Evolutionary conservation across 2,329 filamentous ascomycete genomes (phyloP), one percentile per base, ranked within the genome.

Genomic region (Xylariaceae sp.): DNA sequence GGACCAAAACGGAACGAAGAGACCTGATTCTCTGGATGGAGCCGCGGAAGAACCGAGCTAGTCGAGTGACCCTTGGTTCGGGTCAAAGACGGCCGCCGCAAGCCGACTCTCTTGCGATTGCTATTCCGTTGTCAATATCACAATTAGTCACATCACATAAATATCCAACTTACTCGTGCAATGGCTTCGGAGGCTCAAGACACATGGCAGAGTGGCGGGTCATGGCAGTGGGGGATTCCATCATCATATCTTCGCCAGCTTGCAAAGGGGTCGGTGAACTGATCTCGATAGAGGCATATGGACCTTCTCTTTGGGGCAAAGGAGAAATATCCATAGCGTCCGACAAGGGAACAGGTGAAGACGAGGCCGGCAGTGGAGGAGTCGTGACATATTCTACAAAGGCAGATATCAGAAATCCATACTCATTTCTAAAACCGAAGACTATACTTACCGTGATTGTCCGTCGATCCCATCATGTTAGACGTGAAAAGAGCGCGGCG

Each of bases 301-400:
- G 92, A 12, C 89, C 82, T 26, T 83, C 79, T 79, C 96, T 97
- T 79, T 96, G 91, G 57, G 92, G 93, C 41, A 98, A 77, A 40
- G 95, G 93, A 44, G 93, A 97, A 73, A 97, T 87, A 70, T 98
- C 93, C 91, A 98, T 96, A 53, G 86, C 81, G 58, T 84, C 82
- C 52, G 81, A 75, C 37, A 83, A 82, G 52, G 84, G n/a, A n/a
- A n/a, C 85, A 6, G 93, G 92, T 44, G 93, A 96, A 6, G 93
- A 97, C 1, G 91, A 89, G 2, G 76, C 56, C 20, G 86, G 87
- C 50, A 96, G 80, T 43, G 91, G 90, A 56, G 95, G 92, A 40
- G 93, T 96, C 37, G 89, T 96, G 67, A 91, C 84, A 68, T 83
- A 85, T 72, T 90, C 91, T 88, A 75, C 59, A 52, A 42, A 57